These are phyloP conservation scores for Coccomyxa sp. DNA, from an alignment of 139 green algal genomes.

Conservation along the genomic window DNA sequence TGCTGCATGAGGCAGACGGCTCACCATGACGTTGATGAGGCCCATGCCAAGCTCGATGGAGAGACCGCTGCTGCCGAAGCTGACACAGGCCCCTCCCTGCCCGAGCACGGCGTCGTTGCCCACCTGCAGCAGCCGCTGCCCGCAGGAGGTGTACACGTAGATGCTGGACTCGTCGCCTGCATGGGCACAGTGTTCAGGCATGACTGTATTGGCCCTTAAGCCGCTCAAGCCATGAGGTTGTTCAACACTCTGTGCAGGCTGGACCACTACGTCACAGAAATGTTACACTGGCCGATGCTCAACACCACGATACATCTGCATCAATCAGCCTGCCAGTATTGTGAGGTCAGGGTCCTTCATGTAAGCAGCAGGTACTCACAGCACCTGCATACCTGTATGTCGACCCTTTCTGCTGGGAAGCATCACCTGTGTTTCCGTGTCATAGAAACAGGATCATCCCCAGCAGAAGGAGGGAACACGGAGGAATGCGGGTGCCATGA, in stretches of 20 bases:
- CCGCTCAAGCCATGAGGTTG: not conserved
- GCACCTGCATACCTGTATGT: no score
- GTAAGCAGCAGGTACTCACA: no score
- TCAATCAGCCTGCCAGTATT: no score
- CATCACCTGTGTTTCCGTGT: no score
- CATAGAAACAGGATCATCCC: no score
- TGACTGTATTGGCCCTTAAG: not conserved
- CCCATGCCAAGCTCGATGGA: not conserved
- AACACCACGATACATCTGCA: not conserved
- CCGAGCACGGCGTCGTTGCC: not conserved
- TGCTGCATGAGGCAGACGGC: no score
- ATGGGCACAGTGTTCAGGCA: not conserved
- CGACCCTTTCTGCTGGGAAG: no score
- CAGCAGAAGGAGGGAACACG: not conserved
- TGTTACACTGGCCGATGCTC: not conserved
- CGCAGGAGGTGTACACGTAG: not conserved
- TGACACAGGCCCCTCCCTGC: not conserved
- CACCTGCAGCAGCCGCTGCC: not conserved
- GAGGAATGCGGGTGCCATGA: not conserved
- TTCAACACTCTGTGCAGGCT: not conserved
- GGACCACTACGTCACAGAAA: not conserved
- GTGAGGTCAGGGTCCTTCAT: no score
- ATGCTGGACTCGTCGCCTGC: not conserved
- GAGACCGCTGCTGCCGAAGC: conserved; percentile 1
- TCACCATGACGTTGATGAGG: not conserved